A percentile compares a stretch with the other conserved stretches of the same genome.
Conservation (phyloP, 208 protist species). For the Trypanosoma platydactyli region DNA sequence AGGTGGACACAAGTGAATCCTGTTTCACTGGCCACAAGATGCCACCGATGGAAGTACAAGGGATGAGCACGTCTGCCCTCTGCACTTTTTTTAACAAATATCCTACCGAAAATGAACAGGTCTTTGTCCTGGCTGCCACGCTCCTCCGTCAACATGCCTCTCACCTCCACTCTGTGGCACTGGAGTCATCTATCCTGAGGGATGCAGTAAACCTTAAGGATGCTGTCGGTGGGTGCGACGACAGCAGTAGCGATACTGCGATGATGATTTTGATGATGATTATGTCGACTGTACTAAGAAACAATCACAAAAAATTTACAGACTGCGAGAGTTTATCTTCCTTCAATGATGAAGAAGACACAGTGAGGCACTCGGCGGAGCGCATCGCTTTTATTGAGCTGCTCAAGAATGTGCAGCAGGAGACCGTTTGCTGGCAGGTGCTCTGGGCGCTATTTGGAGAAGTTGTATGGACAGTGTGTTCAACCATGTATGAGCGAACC, state of each 20-base stretch:
- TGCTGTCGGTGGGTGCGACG: not conserved
- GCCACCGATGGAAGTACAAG: not conserved
- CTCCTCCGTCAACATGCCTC: slow-evolving; percentile 14
- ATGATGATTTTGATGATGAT: not conserved
- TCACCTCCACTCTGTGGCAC: not conserved
- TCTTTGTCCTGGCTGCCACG: slow-evolving; percentile 10
- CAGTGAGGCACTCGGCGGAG: not conserved
- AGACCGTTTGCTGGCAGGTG: not conserved
- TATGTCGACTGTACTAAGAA: not conserved
- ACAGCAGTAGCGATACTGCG: not conserved
- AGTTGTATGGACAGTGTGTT: not conserved
- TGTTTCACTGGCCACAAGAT: not conserved
- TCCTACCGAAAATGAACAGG: slow-evolving; percentile 23
- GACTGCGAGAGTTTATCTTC: not conserved
- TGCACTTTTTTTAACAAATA: slow-evolving; percentile 12
- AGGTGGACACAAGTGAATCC: not conserved
- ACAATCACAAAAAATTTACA: not conserved
- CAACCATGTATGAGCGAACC: not conserved
- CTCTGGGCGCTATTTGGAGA: slow-evolving; percentile 11
- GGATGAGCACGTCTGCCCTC: not conserved
- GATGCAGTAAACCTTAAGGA: not conserved
- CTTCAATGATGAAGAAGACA: slow-evolving; percentile 3
- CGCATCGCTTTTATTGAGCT: slow-evolving; percentile 4
- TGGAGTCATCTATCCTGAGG: too few species aligned
- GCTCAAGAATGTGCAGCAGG: slow-evolving; percentile 7